Base-by-base conservation (phyloP, 495 filamentous ascomycete species). In the Pyronema omphalodes region DNA sequence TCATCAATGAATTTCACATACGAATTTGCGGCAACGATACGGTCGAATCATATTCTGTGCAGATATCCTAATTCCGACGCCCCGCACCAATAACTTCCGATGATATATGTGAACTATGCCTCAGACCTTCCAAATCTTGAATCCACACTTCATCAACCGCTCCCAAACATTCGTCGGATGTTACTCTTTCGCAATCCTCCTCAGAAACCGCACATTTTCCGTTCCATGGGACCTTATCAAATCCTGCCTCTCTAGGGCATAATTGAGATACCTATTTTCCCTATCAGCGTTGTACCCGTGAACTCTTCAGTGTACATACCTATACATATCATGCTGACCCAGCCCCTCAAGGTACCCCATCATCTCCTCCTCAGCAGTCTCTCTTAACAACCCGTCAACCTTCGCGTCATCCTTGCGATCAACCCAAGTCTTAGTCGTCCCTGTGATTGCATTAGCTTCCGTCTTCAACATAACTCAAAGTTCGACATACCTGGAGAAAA, bases 211-310 rank as follows among this genome's bases (percentile, higher is more conserved):
- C 1, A 70, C 58, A 55, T 66, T 70, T 51, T 67, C 65, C 6
- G 1, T 8, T 0, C 70, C 71, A 50, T 73, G 71, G 7, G 66
- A 66, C 8, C 46, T 58, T 51, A 71, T 70, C 0, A 68, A 65
- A 53, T 71, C 60, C 59, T 72, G 71, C 55, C 65, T 67, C 6
- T 61, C 60, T n/a, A 59, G 67, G 3, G 70, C 68, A 55, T 71
- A 71, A 9, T 70, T 70, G 58, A 72, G 39, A 57, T 67, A 66
- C 6, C 55, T 56, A 9, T 43, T 3, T 1, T n/a, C 37, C n/a
- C 12, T 35, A 43, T 52, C 37, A 52, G 50, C 37, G 19, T n/a
- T n/a, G n/a, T n/a, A 8, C 5, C 12, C 37, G 4, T 37, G 2
- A 50, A 5, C 11, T 8, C 1, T 14, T 52, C 37, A 35, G 37